A percentile compares a stretch with the other conserved stretches of the same genome.
These are phyloP conservation scores for Leccinum subrobustum DNA, from an alignment of 1,284 basidiomycete genomes.

Conservation along the genomic window DNA sequence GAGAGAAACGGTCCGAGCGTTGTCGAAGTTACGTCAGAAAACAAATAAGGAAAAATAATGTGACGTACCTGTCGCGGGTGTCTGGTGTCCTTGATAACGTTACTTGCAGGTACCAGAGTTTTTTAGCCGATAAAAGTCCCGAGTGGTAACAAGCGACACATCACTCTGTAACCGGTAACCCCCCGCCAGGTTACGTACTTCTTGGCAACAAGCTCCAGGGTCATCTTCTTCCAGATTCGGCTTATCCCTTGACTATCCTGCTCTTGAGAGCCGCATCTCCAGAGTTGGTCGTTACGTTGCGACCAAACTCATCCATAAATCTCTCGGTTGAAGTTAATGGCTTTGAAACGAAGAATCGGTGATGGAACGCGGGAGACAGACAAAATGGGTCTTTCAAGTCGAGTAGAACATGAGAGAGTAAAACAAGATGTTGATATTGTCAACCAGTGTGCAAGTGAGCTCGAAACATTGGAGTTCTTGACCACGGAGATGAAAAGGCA, in stretches of 20 bases:
- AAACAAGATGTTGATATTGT: constrained; percentile 1
- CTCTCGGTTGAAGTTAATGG: constrained; percentile 2
- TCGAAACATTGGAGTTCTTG: not conserved
- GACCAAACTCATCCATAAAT: not conserved
- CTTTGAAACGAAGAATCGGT: constrained; percentile 5
- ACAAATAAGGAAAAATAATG: too few relatives aligned
- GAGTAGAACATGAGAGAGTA: not conserved
- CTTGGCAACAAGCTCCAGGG: not conserved
- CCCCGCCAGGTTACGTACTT: too few relatives aligned
- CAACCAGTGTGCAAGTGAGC: not conserved
- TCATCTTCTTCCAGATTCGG: not conserved
- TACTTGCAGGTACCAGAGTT: too few relatives aligned
- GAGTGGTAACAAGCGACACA: too few relatives aligned
- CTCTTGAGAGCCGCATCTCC: not conserved
- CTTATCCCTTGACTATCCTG: not conserved
- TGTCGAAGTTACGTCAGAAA: too few relatives aligned
- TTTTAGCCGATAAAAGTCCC: too few relatives aligned
- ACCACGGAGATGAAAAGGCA: constrained; percentile 3
- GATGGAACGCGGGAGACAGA: not conserved
- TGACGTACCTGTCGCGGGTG: too few relatives aligned
- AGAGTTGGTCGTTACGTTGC: not conserved
- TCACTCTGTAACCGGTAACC: not conserved
- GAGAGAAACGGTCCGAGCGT: too few relatives aligned
- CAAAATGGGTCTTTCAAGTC: not conserved
- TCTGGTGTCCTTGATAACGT: too few relatives aligned